These are phyloP conservation scores for Phytophthora sp. DNA, from an alignment of 352 stramenopile genomes.

Conservation along the genomic window DNA sequence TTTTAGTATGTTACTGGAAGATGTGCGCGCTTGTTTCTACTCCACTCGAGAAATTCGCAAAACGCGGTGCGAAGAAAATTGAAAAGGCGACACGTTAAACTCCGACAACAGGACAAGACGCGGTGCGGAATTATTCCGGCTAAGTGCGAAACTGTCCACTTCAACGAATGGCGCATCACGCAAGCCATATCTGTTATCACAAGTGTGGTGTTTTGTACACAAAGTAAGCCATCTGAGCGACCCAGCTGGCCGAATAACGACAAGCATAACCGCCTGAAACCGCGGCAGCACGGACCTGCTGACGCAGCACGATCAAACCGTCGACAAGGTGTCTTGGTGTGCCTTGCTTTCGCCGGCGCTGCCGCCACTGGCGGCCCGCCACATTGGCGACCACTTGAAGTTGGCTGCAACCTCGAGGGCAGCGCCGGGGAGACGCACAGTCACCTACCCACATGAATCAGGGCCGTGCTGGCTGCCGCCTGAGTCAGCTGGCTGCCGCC, in stretches of 20 bases:
- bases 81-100: conserved; percentile 1
- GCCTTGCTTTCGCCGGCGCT: background rate
- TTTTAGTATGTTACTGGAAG: conserved; percentile 23
- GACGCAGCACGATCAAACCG: too few species aligned
- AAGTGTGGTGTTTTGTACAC: conserved; percentile 17
- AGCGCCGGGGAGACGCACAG: conserved; percentile 2
- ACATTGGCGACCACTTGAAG: conserved; percentile 22
- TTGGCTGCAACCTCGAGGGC: conserved; percentile 16
- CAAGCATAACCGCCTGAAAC: conserved; percentile 8
- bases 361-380: too few species aligned
- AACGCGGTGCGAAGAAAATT: conserved; percentile 1
- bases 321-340: background rate
- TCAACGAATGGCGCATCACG: conserved; percentile 35
- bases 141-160: conserved; percentile 15
- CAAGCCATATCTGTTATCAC: conserved; percentile 32
- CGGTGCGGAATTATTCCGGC: background rate
- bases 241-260: conserved; percentile 24
- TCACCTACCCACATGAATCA: conserved; percentile 33
- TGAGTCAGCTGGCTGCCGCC: conserved; percentile 25
- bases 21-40: conserved; percentile 30
- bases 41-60: conserved; percentile 16
- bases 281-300: background rate
- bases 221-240: conserved; percentile 37
- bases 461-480: conserved; percentile 12
- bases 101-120: conserved; percentile 7